Base-by-base conservation (phyloP, 2,329 filamentous ascomycete species). In the Tolypocladium ophioglossoides region DNA sequence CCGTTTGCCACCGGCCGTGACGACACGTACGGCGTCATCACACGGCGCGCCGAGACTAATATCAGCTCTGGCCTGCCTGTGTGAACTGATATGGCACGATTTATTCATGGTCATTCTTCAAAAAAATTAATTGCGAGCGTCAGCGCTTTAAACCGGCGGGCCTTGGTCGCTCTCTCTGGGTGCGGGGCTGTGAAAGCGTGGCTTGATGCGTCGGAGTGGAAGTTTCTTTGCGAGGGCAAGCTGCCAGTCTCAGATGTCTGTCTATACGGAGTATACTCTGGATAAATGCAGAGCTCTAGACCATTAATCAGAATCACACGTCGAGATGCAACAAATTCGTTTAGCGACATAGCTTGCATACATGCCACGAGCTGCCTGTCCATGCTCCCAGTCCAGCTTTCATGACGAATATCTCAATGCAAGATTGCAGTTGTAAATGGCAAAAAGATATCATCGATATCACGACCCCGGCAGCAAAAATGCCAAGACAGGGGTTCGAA, bases 401-500 rank as follows among this genome's bases (percentile, higher is more conserved):
- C n/a, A n/a, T 6, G 6, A 3, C 3, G 27, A 27, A 27, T 27
- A 27, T 27, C 27, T 27, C 27, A 27, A 27, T 27, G 27, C 27
- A n/a, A n/a, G n/a, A 27, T 27, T 27, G 27, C 27, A 27, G 27
- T 3, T 27, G 3, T 27, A 54, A 30, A 51, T n/a, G 14, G n/a
- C 14, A 48, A 53, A 53, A 49, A 39, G 32, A 38, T 39, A 38
- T 38, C n/a, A 27, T 27, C 3, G 27, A 27, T 27, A 27, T 27
- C 27, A 6, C 27, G 27, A 27, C 27, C 27, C 27, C 27, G 27
- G 35, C 12, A 30, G n/a, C 40, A 52, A 56, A 56, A 54, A 53
- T 61, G 58, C 59, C 59, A 61, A 58, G 56, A 61, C 59, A 60
- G 58, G 59, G 59, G 58, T 61, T 61, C 58, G 59, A 61, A 60